A percentile compares a stretch with the other conserved stretches of the same genome.
These are phyloP conservation scores for Solanum chilense DNA, from an alignment of 257 asterid genomes.

Conservation along the genomic window DNA sequence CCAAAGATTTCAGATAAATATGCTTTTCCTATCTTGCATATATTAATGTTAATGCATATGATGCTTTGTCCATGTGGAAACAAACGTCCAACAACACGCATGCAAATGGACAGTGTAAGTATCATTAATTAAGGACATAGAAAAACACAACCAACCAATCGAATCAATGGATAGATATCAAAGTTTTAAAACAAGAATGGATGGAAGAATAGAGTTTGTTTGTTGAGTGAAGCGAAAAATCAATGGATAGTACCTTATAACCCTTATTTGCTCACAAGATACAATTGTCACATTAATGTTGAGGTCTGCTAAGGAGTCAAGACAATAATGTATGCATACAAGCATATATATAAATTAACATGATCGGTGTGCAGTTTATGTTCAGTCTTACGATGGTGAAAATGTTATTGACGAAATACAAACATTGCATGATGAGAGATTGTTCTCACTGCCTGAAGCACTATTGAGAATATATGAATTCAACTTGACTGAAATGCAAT, in stretches of 20 bases:
- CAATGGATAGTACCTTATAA: background rate
- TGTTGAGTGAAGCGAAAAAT: too few species aligned
- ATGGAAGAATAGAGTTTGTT: background rate
- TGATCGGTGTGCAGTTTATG: background rate
- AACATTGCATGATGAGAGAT: background rate
- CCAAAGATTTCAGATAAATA: background rate
- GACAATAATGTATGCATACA: background rate
- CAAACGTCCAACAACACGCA: background rate
- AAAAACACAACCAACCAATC: too few species aligned
- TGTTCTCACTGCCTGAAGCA: background rate
- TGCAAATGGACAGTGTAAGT: background rate
- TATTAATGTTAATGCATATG: background rate
- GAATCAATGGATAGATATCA: background rate
- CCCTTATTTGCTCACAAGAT: background rate
- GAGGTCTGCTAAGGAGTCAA: background rate
- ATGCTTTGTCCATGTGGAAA: background rate
- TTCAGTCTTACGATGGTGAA: background rate
- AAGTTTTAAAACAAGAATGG: background rate
- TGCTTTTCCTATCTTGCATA: background rate
- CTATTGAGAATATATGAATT: background rate
- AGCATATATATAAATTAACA: too few species aligned
- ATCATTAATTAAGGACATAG: too few species aligned
- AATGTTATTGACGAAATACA: background rate
- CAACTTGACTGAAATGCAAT: background rate
- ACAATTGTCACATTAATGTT: background rate